These are phyloP conservation scores for Cyclostephanos tholiformis DNA, from an alignment of 108 stramenopile species.

Conservation along the genomic window DNA sequence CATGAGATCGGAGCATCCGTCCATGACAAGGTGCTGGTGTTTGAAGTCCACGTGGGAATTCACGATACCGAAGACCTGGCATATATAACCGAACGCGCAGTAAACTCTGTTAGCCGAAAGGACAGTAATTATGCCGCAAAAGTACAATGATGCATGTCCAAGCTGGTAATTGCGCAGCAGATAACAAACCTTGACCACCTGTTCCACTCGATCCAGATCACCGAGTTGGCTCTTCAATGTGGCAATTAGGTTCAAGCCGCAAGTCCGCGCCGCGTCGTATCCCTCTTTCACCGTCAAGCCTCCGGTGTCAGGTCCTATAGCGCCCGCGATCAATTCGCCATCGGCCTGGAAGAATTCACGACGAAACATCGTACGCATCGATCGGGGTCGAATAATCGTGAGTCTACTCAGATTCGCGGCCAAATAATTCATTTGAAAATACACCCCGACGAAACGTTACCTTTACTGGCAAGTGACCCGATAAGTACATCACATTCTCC, in stretches of 20 bases:
- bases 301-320: slow-evolving; percentile 68
- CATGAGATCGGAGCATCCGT: slow-evolving; percentile 82
- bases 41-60: slow-evolving; percentile 83
- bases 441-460: not conserved
- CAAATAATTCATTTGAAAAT: not conserved
- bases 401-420: not conserved
- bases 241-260: slow-evolving; percentile 83
- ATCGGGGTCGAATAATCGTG: not conserved
- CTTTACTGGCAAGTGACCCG: slow-evolving; percentile 82
- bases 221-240: slow-evolving; percentile 82
- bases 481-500: slow-evolving; percentile 77
- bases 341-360: slow-evolving; percentile 37
- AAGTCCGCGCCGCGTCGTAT: slow-evolving; percentile 83
- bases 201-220: slow-evolving; percentile 83
- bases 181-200: slow-evolving; percentile 76
- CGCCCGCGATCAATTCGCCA: slow-evolving; percentile 79
- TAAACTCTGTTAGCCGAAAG: not conserved
- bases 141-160: not conserved
- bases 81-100: not conserved
- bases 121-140: not conserved
- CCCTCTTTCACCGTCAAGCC: slow-evolving; percentile 77
- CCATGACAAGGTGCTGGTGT: slow-evolving; percentile 84
- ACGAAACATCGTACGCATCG: not conserved
- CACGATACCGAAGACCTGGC: slow-evolving; percentile 84
- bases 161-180: slow-evolving; percentile 2